Evolutionary conservation across 148 eudicot species (phyloP).

Genomic region (Suaeda aralocaspica): DNA sequence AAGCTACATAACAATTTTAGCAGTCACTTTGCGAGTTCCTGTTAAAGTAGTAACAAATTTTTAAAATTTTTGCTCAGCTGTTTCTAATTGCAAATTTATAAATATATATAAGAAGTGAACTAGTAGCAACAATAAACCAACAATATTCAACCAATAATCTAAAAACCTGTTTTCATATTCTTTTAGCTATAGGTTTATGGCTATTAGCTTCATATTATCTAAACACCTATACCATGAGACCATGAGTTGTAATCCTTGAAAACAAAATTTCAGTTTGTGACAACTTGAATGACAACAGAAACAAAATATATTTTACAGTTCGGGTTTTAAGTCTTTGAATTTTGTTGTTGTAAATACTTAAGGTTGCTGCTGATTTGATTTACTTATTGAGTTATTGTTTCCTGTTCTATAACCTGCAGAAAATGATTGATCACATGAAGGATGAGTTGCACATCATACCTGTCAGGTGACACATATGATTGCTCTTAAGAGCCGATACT

Average conservation of each 20-base stretch:
- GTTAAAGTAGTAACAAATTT: no score
- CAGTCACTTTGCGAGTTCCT: no score
- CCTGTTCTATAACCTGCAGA: constrained; percentile 13
- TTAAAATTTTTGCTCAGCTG: no score
- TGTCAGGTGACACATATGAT: constrained; percentile 11
- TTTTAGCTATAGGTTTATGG: no score
- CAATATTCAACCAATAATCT: no score
- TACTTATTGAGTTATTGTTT: background rate
- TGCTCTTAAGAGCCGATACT: constrained; percentile 5
- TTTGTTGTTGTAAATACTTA: background rate
- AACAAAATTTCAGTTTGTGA: background rate
- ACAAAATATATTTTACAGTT: no score
- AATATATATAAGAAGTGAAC: no score
- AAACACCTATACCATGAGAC: background rate
- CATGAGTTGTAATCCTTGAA: background rate
- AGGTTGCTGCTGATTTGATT: background rate
- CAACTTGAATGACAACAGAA: no score
- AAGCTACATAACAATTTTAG: no score
- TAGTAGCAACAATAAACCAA: no score
- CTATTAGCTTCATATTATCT: background rate
- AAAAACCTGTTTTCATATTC: no score
- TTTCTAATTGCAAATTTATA: no score
- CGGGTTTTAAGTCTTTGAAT: background rate
- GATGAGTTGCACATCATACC: constrained; percentile 10
- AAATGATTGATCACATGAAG: constrained; percentile 11